A percentile compares a stretch with the other conserved stretches of the same genome.
Conservation (phyloP, 2,329 filamentous ascomycete genomes). For the Claviceps maximensis region DNA sequence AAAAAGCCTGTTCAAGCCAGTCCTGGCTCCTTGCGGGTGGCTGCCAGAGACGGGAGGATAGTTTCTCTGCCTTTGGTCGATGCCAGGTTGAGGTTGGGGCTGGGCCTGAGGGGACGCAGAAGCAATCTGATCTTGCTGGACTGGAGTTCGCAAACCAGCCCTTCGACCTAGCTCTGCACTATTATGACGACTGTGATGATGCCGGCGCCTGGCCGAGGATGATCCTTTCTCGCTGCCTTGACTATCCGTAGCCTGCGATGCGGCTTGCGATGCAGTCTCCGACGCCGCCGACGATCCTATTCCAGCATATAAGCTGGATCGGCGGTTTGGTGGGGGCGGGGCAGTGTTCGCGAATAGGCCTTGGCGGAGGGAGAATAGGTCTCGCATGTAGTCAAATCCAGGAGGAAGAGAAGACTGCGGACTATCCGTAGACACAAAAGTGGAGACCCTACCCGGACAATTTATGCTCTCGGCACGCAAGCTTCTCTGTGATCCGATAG, state of each 20-base stretch:
- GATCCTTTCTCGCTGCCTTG: slow-evolving; percentile 1
- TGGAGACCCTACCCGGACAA: slow-evolving; percentile 15
- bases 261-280: slow-evolving; percentile 9
- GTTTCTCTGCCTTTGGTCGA: slow-evolving; percentile 25
- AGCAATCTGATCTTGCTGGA: slow-evolving; percentile 12
- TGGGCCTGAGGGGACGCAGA: not conserved
- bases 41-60: slow-evolving; percentile 39
- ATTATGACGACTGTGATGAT: slow-evolving; percentile 11
- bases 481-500: slow-evolving; percentile 19
- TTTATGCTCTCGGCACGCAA: slow-evolving; percentile 40
- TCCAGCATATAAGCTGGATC: slow-evolving; percentile 39
- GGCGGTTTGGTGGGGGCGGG: slow-evolving; percentile 36
- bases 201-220: slow-evolving; percentile 11
- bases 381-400: slow-evolving; percentile 30
- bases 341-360: slow-evolving; percentile 24
- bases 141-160: slow-evolving; percentile 13
- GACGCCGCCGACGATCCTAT: slow-evolving; percentile 21
- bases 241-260: slow-evolving; percentile 8
- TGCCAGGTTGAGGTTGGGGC: slow-evolving; percentile 5
- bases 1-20: slow-evolving; percentile 37
- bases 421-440: slow-evolving; percentile 10
- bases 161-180: slow-evolving; percentile 20
- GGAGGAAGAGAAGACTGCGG: slow-evolving; percentile 10
- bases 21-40: slow-evolving; percentile 29
- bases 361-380: slow-evolving; percentile 30